Conservation (phyloP, 75 land plant species). For the Pinus taeda region DNA sequence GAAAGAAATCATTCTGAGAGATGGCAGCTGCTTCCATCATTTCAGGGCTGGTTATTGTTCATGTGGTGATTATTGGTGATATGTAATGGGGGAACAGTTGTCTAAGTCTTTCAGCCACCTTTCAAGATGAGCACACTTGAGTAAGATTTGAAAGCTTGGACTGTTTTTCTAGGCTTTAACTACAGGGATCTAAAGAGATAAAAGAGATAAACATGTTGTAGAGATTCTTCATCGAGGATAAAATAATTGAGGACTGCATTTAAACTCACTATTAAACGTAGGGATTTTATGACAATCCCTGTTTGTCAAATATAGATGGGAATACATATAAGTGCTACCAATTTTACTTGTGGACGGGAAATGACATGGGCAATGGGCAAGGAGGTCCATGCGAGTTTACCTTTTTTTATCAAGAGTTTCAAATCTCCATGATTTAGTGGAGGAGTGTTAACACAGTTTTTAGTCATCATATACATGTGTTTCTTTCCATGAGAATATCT, state of each 20-base stretch:
- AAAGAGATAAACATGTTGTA: no score
- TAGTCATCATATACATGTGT: no score
- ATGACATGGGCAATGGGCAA: background rate
- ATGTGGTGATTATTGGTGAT: constrained; percentile 61
- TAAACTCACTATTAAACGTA: background rate
- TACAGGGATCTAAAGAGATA: background rate
- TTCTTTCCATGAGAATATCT: no score
- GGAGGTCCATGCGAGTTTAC: no score
- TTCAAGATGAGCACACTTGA: background rate
- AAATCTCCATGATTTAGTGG: no score
- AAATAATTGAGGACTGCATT: background rate
- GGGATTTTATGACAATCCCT: background rate
- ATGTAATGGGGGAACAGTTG: background rate
- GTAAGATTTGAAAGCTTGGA: background rate
- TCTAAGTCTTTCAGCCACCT: background rate
- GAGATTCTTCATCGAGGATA: background rate
- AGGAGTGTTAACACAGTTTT: no score
- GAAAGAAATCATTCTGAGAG: constrained; percentile 47
- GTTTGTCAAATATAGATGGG: background rate
- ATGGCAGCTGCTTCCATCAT: constrained; percentile 55
- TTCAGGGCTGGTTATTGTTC: constrained; percentile 42
- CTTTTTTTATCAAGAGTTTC: no score
- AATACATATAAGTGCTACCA: background rate
- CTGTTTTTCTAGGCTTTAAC: background rate
- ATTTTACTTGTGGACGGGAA: background rate